Evolutionary conservation across 371 early-diverging fungal genomes (phyloP), one percentile per base, ranked within the genome.

Genomic region (Circinella umbellata): DNA sequence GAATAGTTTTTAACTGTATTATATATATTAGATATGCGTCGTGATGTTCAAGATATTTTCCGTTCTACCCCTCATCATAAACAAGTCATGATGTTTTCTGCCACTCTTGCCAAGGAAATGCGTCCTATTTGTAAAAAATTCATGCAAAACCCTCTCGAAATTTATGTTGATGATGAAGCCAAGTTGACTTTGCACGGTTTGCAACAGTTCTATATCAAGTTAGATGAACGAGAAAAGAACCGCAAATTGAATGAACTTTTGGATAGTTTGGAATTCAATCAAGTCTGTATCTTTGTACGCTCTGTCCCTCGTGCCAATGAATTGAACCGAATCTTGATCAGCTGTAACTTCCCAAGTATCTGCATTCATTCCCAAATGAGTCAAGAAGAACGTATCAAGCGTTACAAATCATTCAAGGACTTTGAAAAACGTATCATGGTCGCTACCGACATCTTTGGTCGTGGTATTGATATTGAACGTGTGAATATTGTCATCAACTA

Each of bases 401-500:
- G 96, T 53, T 97, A 99, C 89, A 91, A 94, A 79, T 88, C 90
- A 60, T 99, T 99, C 92, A 99, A 98, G 89, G 91, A 93, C 71
- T 96, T 94, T 76, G 87, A 90, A 70, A 91, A 90, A 81, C 93
- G 98, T 74, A 95, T 99, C 73, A 92, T 99, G 92, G 98, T 99
- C 3, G 98, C 99, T 37, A 99, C 99, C 18, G 97, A 97, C 75
- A 92, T 99, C 68, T 97, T 99, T 82, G 98, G 99, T 11, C 95
- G 99, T 83, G 99, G 99, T 81, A 97, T 99, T 66, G 99, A 99
- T 85, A 94, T 99, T 60, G 97, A 98, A 78, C 95, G 99, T 73
- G 97, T 99, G 69, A 99, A 99, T 80, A 93, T 99, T 79, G 99
- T 99, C 68, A 92, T 99, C 90, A 99, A 99, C 89, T 99, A 99